Percentiles rank a stretch among this genome's conserved stretches.
Conservation (phyloP, 1,139 yeast genomes). For the Ogataea hybrid region DNA sequence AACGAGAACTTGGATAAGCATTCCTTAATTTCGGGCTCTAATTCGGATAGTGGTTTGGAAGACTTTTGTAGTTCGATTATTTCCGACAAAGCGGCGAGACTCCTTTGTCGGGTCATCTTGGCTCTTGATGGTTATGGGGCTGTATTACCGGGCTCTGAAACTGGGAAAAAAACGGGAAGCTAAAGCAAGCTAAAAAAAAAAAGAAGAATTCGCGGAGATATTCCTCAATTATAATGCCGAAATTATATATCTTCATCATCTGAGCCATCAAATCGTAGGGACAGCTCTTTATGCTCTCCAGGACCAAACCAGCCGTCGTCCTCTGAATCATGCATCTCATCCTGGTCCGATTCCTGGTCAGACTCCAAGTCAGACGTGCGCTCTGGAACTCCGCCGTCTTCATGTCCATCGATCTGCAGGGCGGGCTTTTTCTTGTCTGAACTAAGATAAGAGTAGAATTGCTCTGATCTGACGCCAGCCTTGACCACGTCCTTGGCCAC, state of each 20-base stretch:
- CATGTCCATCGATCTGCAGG: too few species aligned
- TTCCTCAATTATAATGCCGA: neutral
- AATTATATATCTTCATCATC: slow-evolving; percentile 9
- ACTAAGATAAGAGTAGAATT: slow-evolving; percentile 20
- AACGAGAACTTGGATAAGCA: slow-evolving; percentile 12
- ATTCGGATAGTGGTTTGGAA: neutral
- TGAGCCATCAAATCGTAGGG: slow-evolving; percentile 24
- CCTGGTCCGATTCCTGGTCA: slow-evolving; percentile 16
- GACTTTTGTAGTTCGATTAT: slow-evolving; percentile 9
- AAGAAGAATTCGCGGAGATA: neutral
- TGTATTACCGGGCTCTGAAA: too few species aligned
- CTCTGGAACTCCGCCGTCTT: too few species aligned
- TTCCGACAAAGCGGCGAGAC: slow-evolving; percentile 17
- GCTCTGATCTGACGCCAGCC: slow-evolving; percentile 24
- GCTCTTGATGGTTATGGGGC: too few species aligned
- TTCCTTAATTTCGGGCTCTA: slow-evolving; percentile 9
- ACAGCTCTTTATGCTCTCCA: slow-evolving; percentile 30
- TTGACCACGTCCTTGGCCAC: slow-evolving; percentile 70
- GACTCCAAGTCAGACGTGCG: slow-evolving; percentile 22
- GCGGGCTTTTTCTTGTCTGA: slow-evolving; percentile 5
- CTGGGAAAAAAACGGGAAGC: neutral
- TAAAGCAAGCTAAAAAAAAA: neutral
- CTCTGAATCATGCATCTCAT: slow-evolving; percentile 18
- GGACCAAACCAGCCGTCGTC: slow-evolving; percentile 45
- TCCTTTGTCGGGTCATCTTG: slow-evolving; percentile 17